phyloP scores from a whole-genome alignment of 345 rosid genomes.

The Corchorus capsularis region DNA sequence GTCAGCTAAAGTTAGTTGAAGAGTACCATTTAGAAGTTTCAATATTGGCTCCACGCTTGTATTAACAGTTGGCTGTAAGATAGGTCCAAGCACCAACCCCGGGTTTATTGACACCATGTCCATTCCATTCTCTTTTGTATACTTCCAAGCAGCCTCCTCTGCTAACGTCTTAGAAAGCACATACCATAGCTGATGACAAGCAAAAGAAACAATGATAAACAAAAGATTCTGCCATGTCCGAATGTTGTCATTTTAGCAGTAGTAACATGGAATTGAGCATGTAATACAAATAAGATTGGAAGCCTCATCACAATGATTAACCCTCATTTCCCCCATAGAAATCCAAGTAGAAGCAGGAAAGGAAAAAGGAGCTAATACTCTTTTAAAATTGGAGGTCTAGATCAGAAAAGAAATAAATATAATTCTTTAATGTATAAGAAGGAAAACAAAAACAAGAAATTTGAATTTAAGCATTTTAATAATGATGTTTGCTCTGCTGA shows the following conservation, averaged over 20 bases:
- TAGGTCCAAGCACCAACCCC: constrained; percentile 44
- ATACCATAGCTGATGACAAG: constrained; percentile 40
- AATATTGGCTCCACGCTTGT: constrained; percentile 27
- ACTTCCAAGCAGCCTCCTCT: constrained; percentile 52
- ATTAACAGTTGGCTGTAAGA: constrained; percentile 45
- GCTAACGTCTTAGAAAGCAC: constrained; percentile 44
- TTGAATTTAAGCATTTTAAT: background rate
- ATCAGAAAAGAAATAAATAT: no score
- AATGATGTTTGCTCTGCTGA: background rate
- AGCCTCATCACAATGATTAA: background rate
- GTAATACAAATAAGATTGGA: background rate
- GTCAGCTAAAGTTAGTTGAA: constrained; percentile 10
- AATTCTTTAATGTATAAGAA: background rate
- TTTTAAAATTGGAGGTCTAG: no score
- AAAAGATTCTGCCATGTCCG: background rate
- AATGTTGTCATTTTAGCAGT: background rate
- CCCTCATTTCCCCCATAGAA: background rate
- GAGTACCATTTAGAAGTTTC: constrained; percentile 36
- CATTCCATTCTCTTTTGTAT: constrained; percentile 40
- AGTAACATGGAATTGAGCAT: background rate
- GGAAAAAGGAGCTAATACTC: background rate
- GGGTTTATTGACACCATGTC: constrained; percentile 46
- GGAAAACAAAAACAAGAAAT: background rate
- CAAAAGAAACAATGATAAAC: background rate
- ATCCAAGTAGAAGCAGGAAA: background rate